These are phyloP conservation scores for Scorias spongiosa DNA, from an alignment of 2,329 filamentous ascomycete species.

Conservation along the genomic window DNA sequence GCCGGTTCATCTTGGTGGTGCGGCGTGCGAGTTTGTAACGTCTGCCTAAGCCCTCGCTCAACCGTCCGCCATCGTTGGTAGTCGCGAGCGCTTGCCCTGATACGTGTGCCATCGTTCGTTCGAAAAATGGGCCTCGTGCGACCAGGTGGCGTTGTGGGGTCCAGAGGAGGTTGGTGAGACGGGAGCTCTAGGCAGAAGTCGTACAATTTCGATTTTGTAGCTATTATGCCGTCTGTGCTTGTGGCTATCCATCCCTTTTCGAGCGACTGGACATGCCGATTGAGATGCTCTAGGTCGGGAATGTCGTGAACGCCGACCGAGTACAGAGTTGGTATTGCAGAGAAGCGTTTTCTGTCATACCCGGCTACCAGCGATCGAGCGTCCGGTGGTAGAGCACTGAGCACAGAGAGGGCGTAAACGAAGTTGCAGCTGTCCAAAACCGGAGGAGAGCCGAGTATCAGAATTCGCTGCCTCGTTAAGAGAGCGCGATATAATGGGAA, in stretches of 20 bases:
- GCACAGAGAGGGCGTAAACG: conserved; percentile 86
- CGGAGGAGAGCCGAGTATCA: conserved; percentile 74
- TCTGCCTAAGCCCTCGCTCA: background rate
- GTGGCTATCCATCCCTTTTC: conserved; percentile 70
- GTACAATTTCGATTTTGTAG: conserved; percentile 72
- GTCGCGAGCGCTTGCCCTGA: conserved; percentile 85
- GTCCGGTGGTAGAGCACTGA: conserved; percentile 72
- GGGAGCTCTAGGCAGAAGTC: conserved; percentile 81
- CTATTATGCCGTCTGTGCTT: conserved; percentile 86
- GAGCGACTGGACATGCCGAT: conserved; percentile 22
- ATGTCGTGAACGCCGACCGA: conserved; percentile 90
- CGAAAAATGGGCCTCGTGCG: background rate
- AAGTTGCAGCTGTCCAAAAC: conserved; percentile 79
- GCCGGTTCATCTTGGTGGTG: conserved; percentile 8
- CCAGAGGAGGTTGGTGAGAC: conserved; percentile 17
- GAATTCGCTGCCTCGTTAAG: conserved; percentile 69
- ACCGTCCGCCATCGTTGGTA: conserved; percentile 50
- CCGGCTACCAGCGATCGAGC: background rate
- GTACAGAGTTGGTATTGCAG: conserved; percentile 42
- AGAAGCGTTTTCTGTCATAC: background rate
- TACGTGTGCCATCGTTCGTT: conserved; percentile 42
- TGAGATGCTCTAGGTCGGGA: conserved; percentile 51
- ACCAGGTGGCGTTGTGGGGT: background rate
- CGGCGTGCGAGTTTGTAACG: conserved; percentile 39
- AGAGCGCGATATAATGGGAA: conserved; percentile 85